Evolutionary conservation across 441 rosid genomes (phyloP).

Genomic region (Francoa sonchifolia): DNA sequence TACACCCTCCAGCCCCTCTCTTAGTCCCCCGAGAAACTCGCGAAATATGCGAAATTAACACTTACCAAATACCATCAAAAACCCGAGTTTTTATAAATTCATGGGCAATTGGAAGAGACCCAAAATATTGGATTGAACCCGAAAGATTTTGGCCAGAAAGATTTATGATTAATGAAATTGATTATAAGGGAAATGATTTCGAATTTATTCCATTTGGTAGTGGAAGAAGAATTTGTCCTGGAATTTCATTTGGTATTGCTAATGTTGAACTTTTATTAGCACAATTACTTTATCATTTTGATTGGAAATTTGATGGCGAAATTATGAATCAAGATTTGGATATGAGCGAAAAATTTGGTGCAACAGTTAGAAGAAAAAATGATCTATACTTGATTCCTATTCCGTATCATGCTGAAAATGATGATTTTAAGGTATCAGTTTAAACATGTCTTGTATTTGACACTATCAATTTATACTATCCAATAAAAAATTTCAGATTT

Average conservation of each 20-base stretch:
- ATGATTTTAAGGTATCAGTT: too few species aligned
- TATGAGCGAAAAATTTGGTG: constrained; percentile 14
- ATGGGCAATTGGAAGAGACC: constrained; percentile 17
- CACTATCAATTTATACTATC: background rate
- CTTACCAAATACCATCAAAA: constrained; percentile 12
- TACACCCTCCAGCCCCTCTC: constrained; percentile 22
- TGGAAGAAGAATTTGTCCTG: constrained; percentile 22
- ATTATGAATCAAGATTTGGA: constrained; percentile 7
- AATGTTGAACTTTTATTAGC: constrained; percentile 18
- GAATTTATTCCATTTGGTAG: constrained; percentile 24
- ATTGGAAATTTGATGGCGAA: constrained; percentile 15
- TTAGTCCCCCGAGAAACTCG: constrained; percentile 20
- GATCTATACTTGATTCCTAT: constrained; percentile 8
- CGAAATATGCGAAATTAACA: constrained; percentile 15
- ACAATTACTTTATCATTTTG: constrained; percentile 18
- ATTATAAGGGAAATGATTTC: constrained; percentile 17
- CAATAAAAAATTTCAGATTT: too few species aligned
- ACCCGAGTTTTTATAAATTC: constrained; percentile 13
- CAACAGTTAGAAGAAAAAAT: constrained; percentile 6
- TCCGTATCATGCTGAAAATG: background rate
- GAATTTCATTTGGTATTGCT: constrained; percentile 9
- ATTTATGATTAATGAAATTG: constrained; percentile 9
- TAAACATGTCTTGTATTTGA: too few species aligned
- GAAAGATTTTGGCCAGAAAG: constrained; percentile 22
- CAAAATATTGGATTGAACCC: constrained; percentile 13